Percentiles rank a stretch among this genome's conserved stretches.
These are phyloP conservation scores for Sarcodon aspratus DNA, from an alignment of 768 basidiomycete species.

Conservation along the genomic window DNA sequence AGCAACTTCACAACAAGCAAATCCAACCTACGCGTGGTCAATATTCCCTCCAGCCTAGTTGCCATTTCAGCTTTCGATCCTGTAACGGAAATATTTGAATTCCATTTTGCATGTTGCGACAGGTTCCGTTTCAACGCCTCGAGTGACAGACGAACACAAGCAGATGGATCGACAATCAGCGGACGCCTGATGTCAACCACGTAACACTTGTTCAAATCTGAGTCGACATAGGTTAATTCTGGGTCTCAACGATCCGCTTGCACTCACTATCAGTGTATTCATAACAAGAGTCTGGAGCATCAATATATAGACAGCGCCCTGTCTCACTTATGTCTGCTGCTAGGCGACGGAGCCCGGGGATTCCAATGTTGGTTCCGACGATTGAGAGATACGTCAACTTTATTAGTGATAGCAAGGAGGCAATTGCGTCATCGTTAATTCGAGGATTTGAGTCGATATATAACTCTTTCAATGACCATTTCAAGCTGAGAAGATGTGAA, in stretches of 20 bases:
- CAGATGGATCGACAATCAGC: slow-evolving; percentile 31
- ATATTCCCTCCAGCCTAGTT: slow-evolving; percentile 30
- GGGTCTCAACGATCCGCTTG: background rate
- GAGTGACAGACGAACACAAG: slow-evolving; percentile 30
- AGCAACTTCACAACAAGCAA: slow-evolving; percentile 37
- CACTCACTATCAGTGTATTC: background rate
- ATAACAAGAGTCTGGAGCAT: background rate
- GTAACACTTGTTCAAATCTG: slow-evolving; percentile 39
- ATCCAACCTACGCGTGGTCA: slow-evolving; percentile 38
- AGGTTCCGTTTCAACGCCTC: slow-evolving; percentile 46
- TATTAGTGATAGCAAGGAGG: slow-evolving; percentile 37
- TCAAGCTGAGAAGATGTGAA: slow-evolving; percentile 45
- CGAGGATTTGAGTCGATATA: slow-evolving; percentile 38
- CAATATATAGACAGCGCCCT: background rate
- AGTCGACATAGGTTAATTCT: background rate
- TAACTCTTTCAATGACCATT: slow-evolving; percentile 39
- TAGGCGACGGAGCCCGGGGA: slow-evolving; percentile 46
- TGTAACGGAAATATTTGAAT: slow-evolving; percentile 29
- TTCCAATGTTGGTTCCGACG: slow-evolving; percentile 40
- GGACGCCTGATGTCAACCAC: slow-evolving; percentile 35
- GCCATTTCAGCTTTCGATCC: slow-evolving; percentile 41
- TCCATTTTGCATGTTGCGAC: slow-evolving; percentile 37
- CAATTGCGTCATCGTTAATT: slow-evolving; percentile 45
- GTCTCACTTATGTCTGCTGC: slow-evolving; percentile 24
- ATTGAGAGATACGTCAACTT: slow-evolving; percentile 40